Evolutionary conservation across 495 filamentous ascomycete species (phyloP).

Genomic region (Tuber aestivum): DNA sequence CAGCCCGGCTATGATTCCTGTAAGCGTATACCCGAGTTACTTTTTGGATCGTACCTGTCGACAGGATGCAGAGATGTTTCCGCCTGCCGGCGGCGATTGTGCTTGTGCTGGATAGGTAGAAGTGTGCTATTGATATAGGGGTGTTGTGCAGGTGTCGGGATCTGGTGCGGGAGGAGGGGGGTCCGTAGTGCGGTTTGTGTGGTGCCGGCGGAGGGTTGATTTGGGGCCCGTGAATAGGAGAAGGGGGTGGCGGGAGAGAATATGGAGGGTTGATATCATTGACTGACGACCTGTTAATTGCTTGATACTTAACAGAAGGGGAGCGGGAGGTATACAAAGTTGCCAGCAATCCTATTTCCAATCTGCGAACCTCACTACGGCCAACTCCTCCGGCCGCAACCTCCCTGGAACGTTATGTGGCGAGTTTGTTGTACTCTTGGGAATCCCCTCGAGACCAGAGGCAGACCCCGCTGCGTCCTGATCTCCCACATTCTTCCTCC

Average conservation of each 20-base stretch:
- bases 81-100: constrained; percentile 79
- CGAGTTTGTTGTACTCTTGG: constrained; percentile 53
- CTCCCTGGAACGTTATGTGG: constrained; percentile 47
- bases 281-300: too few species aligned
- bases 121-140: constrained; percentile 72
- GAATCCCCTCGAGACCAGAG: constrained; percentile 70
- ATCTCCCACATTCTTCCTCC: too few species aligned
- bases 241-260: too few species aligned
- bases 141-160: constrained; percentile 78
- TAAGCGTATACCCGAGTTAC: constrained; percentile 70
- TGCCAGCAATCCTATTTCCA: constrained; percentile 49
- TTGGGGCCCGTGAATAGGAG: constrained; percentile 74
- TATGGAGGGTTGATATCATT: constrained; percentile 74
- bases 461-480: constrained; percentile 57
- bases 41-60: constrained; percentile 72
- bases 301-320: neutral
- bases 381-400: constrained; percentile 76
- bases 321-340: constrained; percentile 50
- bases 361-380: constrained; percentile 70
- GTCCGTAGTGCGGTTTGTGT: constrained; percentile 75
- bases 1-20: too few species aligned
- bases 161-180: constrained; percentile 80
- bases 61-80: constrained; percentile 81
- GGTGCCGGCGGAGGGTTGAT: constrained; percentile 78
- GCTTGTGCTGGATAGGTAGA: constrained; percentile 60